Evolutionary conservation across 1,284 basidiomycete species (phyloP), one percentile per base, ranked within the genome.

Genomic region (Mycena sp.): DNA sequence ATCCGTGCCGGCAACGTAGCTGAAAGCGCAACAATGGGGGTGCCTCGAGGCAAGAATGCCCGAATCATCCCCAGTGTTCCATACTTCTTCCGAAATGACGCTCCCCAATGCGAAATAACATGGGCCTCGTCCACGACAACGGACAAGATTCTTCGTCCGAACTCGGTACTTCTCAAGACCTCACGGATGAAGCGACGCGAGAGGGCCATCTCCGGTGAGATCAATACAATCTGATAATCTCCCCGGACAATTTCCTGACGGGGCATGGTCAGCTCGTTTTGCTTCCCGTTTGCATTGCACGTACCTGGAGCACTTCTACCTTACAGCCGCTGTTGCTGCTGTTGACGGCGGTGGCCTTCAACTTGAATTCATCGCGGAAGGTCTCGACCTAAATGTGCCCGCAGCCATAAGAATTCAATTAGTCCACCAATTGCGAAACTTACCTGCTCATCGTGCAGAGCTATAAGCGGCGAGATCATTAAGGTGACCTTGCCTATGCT

Each of bases 101-200:
- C 61, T 0, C 79, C 79, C 81, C 80, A 82, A 58, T 78, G 77
- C 0, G 78, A 77, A 0, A 81, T 69, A 51, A 75, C 73, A 61
- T 80, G 79, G 1, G 79, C 78, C 57, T 80, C 77, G 46, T 81
- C 78, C 23, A 80, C 61, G 11, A 81, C 60, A 0, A 81, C 65
- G 0, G 76, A 75, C 0, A 80, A 59, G 10, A 77, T 35, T 0
- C 69, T 40, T 2, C 41, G 30, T 2, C 51, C 52, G 49, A 82
- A 75, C 21, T 63, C 63, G 0, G 69, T 23, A 10, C 78, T 75
- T 1, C 72, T 69, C 2, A 83, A 65, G 0, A 81, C 72, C 0
- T 62, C n/a, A n/a, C n/a, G n/a, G n/a, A n/a, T n/a, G n/a, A n/a
- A n/a, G n/a, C n/a, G n/a, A n/a, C n/a, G n/a, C 56, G 72, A 77